These are phyloP conservation scores for Teratosphaeria nubilosa DNA, from an alignment of 2,329 filamentous ascomycete species.

Conservation along the genomic window DNA sequence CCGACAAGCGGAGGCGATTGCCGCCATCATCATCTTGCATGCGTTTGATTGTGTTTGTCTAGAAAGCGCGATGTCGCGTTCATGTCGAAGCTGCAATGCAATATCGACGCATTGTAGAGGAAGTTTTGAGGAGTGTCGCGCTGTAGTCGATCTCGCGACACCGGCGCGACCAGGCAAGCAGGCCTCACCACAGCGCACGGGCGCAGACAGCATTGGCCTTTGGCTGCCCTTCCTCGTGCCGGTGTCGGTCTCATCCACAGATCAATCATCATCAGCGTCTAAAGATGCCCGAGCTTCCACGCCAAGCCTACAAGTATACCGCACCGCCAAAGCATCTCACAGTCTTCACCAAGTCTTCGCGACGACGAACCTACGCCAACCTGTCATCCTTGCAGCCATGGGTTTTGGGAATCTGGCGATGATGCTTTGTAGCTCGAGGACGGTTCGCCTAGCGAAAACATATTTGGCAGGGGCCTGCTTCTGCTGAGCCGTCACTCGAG, in stretches of 20 bases:
- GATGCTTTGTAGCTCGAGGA: not conserved
- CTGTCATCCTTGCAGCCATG: not conserved
- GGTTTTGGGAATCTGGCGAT: no score
- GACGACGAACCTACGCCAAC: not conserved
- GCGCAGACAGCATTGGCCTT: no score
- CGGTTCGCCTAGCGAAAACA: not conserved
- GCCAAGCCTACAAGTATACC: no score
- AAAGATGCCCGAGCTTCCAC: no score
- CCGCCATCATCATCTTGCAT: not conserved
- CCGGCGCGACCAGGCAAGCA: no score
- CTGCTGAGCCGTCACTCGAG: no score
- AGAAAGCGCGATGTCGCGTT: not conserved
- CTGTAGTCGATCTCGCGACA: not conserved
- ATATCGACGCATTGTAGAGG: not conserved
- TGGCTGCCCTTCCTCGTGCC: no score
- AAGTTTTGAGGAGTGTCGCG: not conserved
- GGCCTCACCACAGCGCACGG: no score
- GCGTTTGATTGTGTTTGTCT: not conserved
- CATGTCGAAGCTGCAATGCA: not conserved
- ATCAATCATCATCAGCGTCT: no score
- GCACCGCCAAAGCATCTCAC: not conserved
- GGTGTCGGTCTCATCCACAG: no score
- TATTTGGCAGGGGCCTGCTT: not conserved
- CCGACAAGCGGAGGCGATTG: not conserved
- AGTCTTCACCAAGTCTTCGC: not conserved